Conservation (phyloP, 2,329 filamentous ascomycete genomes). For the Huntiella savannae region DNA sequence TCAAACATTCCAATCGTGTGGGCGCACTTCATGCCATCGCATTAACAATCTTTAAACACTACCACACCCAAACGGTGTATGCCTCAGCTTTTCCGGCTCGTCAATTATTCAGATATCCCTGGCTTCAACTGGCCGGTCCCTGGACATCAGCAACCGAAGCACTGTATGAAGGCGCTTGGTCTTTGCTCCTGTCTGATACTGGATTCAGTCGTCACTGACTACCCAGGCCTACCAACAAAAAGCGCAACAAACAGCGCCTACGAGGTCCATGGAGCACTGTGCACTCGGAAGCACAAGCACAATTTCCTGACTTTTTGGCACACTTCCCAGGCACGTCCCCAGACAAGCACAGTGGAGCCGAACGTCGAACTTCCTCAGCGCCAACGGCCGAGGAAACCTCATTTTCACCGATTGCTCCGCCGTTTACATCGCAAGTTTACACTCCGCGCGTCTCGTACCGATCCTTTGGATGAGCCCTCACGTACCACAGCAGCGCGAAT, state of each 20-base stretch:
- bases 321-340: neutral
- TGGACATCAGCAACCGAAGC: too few species aligned
- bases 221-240: neutral
- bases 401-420: conserved; percentile 8
- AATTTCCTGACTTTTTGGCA: neutral
- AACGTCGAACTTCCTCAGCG: conserved; percentile 4
- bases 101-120: too few species aligned
- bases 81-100: too few species aligned
- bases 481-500: neutral
- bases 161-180: too few species aligned
- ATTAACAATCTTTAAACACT: too few species aligned
- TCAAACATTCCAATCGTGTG: too few species aligned
- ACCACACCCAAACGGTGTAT: too few species aligned
- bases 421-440: conserved; percentile 6
- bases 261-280: neutral
- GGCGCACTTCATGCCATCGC: too few species aligned
- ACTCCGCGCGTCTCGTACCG: conserved; percentile 6
- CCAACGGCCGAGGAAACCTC: conserved; percentile 4
- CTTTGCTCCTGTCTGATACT: too few species aligned
- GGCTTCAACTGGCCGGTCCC: too few species aligned
- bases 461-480: conserved; percentile 1
- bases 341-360: conserved; percentile 8
- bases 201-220: too few species aligned
- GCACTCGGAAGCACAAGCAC: conserved; percentile 1
- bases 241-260: neutral